phyloP scores from a whole-genome alignment of 257 asterid species.

The Haberlea rhodopensis region DNA sequence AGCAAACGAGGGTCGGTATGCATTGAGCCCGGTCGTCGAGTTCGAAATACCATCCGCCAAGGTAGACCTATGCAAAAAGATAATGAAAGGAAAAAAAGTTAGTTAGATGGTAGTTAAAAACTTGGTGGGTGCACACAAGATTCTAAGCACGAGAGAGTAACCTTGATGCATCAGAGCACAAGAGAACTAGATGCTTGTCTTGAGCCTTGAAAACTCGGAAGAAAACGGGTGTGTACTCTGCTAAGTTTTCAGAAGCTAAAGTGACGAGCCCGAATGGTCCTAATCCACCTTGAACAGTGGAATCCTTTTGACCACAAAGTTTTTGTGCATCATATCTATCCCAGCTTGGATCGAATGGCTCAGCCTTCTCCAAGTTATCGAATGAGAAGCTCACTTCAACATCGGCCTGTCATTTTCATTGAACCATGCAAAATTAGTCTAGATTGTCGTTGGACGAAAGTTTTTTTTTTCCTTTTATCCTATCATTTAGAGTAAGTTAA shows the following conservation, averaged over 20 bases:
- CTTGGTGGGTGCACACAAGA: not conserved
- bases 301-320: constrained; percentile 43
- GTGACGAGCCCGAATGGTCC: constrained; percentile 61
- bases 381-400: constrained; percentile 54
- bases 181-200: constrained; percentile 40
- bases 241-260: constrained; percentile 42
- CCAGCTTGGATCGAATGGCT: constrained; percentile 48
- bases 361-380: constrained; percentile 54
- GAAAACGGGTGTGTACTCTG: constrained; percentile 55
- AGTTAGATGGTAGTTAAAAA: not conserved
- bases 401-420: constrained; percentile 41
- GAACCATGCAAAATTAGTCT: not conserved
- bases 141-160: not conserved
- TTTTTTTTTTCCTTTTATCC: not conserved
- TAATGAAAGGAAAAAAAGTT: not conserved
- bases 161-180: constrained; percentile 69
- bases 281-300: constrained; percentile 42
- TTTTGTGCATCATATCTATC: constrained; percentile 48
- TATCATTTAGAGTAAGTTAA: too few relatives aligned
- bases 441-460: not conserved
- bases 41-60: constrained; percentile 24
- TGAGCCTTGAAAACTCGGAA: constrained; percentile 55
- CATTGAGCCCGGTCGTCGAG: constrained; percentile 14
- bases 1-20: constrained; percentile 58
- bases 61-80: constrained; percentile 35